A percentile compares a stretch with the other conserved stretches of the same genome.
Evolutionary conservation across 2,329 filamentous ascomycete genomes (phyloP).

Genomic region (Talaromyces rugulosus): DNA sequence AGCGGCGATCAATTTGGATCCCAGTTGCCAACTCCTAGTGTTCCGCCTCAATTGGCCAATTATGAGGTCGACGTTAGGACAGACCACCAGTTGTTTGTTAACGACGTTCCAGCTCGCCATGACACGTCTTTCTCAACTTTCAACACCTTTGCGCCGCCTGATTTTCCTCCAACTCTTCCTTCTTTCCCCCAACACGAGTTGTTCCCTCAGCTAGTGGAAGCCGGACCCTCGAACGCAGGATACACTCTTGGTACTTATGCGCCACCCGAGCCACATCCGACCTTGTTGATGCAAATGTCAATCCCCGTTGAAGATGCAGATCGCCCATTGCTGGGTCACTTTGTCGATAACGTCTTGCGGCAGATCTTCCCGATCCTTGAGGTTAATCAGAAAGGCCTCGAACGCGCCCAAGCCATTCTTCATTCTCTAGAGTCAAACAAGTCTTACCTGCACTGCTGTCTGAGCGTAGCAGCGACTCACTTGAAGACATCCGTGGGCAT

Average conservation of each 20-base stretch:
- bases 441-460: conserved; percentile 89
- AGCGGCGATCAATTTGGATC: no score
- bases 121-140: conserved; percentile 91
- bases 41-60: no score
- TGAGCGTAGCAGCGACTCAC: conserved; percentile 90
- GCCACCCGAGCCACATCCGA: no score
- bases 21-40: no score
- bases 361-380: conserved; percentile 91
- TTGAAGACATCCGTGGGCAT: conserved; percentile 72
- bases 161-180: no score
- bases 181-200: no score
- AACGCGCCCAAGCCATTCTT: conserved; percentile 76
- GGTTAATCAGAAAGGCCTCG: conserved; percentile 78
- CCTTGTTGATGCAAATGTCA: no score
- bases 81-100: conserved; percentile 87
- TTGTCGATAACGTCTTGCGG: conserved; percentile 80
- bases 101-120: conserved; percentile 77
- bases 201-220: conserved; percentile 54
- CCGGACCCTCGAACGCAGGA: no score
- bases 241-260: no score
- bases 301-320: conserved; percentile 78
- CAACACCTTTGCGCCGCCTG: conserved; percentile 86
- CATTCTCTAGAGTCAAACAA: conserved; percentile 87
- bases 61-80: conserved; percentile 97
- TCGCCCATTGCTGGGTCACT: conserved; percentile 81